phyloP scores from a whole-genome alignment of 106 monocot species.

The Apostasia ramifera region DNA sequence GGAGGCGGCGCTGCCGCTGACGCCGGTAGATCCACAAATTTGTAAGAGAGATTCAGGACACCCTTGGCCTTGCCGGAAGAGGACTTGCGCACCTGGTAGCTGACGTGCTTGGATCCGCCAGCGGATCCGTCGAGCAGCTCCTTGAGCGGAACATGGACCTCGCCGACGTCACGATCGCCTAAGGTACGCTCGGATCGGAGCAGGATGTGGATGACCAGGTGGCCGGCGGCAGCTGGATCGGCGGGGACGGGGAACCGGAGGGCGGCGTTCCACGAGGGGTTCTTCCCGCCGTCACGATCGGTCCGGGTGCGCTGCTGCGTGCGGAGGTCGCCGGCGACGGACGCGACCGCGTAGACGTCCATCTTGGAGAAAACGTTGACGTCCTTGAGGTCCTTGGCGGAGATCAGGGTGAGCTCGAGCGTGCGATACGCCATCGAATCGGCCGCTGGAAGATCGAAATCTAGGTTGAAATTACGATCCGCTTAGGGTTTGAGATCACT shows the following conservation, averaged over 20 bases:
- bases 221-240: neutral
- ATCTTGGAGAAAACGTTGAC: constrained; percentile 62
- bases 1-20: neutral
- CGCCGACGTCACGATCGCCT: constrained; percentile 85
- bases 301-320: constrained; percentile 44
- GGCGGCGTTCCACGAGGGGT: constrained; percentile 69
- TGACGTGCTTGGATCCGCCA: neutral
- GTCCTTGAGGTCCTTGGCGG: constrained; percentile 72
- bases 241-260: constrained; percentile 50
- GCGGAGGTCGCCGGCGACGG: constrained; percentile 45
- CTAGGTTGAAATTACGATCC: neutral
- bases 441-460: neutral
- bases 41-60: constrained; percentile 77
- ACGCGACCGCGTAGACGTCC: constrained; percentile 71
- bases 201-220: constrained; percentile 34
- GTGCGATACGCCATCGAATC: constrained; percentile 38
- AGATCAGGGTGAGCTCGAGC: constrained; percentile 67
- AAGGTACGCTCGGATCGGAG: constrained; percentile 50
- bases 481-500: too few species aligned
- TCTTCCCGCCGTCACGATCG: constrained; percentile 40
- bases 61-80: constrained; percentile 51
- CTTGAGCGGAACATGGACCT: constrained; percentile 58
- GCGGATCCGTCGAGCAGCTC: constrained; percentile 41
- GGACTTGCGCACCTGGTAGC: constrained; percentile 53
- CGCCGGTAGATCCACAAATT: constrained; percentile 33